A percentile compares a stretch with the other conserved stretches of the same genome.
Evolutionary conservation across 768 basidiomycete genomes (phyloP).

Genomic region (Leccinum disarticulatum): DNA sequence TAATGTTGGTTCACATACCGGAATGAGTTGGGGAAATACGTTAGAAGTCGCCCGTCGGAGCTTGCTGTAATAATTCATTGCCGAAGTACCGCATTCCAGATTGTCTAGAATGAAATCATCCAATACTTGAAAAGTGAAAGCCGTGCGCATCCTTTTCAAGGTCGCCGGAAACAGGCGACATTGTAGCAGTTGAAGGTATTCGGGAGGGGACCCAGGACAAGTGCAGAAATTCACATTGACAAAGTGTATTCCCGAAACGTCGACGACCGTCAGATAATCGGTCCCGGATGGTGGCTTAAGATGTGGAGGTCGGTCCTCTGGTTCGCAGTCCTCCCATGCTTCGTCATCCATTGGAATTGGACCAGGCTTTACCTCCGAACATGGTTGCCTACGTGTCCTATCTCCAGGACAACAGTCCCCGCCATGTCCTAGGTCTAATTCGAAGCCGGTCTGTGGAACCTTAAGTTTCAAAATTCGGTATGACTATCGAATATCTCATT

Average conservation of each 20-base stretch:
- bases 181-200: not conserved
- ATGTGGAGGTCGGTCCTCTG: not conserved
- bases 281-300: not conserved
- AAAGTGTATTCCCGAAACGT: not conserved
- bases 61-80: conserved; percentile 8
- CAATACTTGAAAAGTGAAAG: not conserved
- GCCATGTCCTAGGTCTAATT: not conserved
- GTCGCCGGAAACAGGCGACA: not conserved
- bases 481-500: not conserved
- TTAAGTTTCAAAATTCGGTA: not conserved
- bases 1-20: not conserved
- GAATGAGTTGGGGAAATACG: conserved; percentile 2
- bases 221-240: not conserved
- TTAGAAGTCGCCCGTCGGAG: not conserved
- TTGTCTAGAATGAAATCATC: not conserved
- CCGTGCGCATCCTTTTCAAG: not conserved
- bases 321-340: not conserved
- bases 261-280: not conserved
- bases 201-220: not conserved
- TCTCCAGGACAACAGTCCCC: not conserved
- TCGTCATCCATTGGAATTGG: not conserved
- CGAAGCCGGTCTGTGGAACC: not conserved
- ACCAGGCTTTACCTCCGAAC: not conserved
- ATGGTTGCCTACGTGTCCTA: not conserved
- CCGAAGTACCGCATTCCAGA: conserved; percentile 17